phyloP scores from a whole-genome alignment of 495 filamentous ascomycete genomes.

The Staphylotrichum tortipilum region DNA sequence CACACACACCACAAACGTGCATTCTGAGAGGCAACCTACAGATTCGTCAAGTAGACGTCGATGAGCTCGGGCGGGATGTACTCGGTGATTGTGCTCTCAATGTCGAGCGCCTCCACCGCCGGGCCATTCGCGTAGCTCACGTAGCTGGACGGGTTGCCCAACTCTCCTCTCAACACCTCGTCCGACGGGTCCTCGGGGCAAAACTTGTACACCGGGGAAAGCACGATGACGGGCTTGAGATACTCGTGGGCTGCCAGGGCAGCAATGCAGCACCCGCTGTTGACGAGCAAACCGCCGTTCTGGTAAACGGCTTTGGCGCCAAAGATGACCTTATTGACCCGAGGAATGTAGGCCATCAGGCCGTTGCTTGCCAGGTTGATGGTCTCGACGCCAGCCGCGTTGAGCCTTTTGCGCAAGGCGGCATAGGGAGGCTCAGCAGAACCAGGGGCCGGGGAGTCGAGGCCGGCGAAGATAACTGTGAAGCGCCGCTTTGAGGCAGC shows the following conservation, averaged over 20 bases:
- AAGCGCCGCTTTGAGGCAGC: slow-evolving; percentile 80
- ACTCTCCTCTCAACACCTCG: slow-evolving; percentile 67
- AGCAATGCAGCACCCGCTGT: slow-evolving; percentile 68
- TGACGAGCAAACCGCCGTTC: slow-evolving; percentile 74
- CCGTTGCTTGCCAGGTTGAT: slow-evolving; percentile 76
- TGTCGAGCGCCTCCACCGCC: slow-evolving; percentile 64
- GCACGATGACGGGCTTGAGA: slow-evolving; percentile 70
- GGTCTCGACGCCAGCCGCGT: slow-evolving; percentile 65
- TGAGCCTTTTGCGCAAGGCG: slow-evolving; percentile 65
- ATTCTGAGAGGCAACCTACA: slow-evolving; percentile 51
- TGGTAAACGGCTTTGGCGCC: slow-evolving; percentile 77
- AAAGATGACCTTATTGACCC: slow-evolving; percentile 88
- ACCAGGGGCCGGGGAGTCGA: slow-evolving; percentile 23
- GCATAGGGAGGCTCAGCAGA: slow-evolving; percentile 37
- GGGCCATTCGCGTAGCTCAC: slow-evolving; percentile 65
- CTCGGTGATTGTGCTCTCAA: slow-evolving; percentile 74
- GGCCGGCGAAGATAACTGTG: slow-evolving; percentile 70
- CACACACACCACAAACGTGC: neutral
- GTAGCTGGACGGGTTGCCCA: slow-evolving; percentile 66
- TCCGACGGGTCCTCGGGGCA: slow-evolving; percentile 81
- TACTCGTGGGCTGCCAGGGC: slow-evolving; percentile 74
- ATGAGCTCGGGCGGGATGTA: slow-evolving; percentile 75
- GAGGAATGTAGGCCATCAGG: slow-evolving; percentile 84
- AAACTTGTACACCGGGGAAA: slow-evolving; percentile 82
- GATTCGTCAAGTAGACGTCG: slow-evolving; percentile 84